Base-by-base conservation (phyloP, 2,329 filamentous ascomycete species). In the Pseudocercospora fijiensis region DNA sequence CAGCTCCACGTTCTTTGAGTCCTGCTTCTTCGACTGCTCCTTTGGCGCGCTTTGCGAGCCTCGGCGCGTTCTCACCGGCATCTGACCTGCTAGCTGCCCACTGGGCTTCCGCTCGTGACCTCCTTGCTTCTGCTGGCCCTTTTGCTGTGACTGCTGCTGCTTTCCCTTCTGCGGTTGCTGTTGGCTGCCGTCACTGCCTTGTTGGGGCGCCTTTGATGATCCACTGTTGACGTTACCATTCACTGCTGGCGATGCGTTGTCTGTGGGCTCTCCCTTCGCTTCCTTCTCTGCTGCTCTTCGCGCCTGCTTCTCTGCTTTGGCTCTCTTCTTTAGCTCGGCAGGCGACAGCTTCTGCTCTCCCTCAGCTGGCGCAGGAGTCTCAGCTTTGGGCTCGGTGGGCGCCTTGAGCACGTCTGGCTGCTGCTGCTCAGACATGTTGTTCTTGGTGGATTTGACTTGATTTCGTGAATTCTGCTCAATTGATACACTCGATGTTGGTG, bases 231-330 rank as follows among this genome's bases (percentile, higher is more conserved):
- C 58, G 16, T 57, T 51, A 49, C 55, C 61, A 65, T 62, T 66
- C 57, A 61, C 22, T 30, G 58, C 59, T 10, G 57, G 26, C 24
- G 63, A 33, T 20, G 62, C 9, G n/a, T 33, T 56, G n/a, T 51
- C 65, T 18, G 55, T 24, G 6, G 58, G 47, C 30, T 49, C 65
- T 16, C 69, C 71, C 30, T 65, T 62, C 41, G 70, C 65, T 57
- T 73, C 74, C 63, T 75, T 76, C 63, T 74, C 70, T 57, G 74
- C 74, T 56, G 90, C 91, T 80, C 94, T 85, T 65, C 91, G 85
- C 53, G 92, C 92, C 58, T 90, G 90, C 80, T 97, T 98, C 76
- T 97, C 94, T 30, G 91, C 93, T 77, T 96, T 94, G 66, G 90
- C 89, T 76, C 87, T 88, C 73, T 93, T 94, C 80, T 98, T 98